phyloP scores from a whole-genome alignment of 495 filamentous ascomycete species.

The Penicillium salamii region DNA sequence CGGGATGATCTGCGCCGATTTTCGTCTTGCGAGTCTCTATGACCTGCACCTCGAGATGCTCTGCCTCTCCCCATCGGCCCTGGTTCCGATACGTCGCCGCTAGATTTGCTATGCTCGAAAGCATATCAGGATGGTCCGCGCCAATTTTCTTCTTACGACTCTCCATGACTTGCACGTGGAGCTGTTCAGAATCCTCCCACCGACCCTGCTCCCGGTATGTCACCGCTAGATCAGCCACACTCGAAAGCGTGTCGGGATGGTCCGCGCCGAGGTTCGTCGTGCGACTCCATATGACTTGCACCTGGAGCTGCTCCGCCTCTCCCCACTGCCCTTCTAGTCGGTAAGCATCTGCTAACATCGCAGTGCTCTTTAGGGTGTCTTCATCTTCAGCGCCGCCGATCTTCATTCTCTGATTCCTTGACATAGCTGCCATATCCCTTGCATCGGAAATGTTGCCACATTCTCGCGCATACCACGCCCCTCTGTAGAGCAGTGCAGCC shows the following conservation, averaged over 20 bases:
- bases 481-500: constrained; percentile 5
- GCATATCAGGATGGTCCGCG: constrained; percentile 16
- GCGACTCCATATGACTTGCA: not conserved
- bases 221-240: constrained; percentile 18
- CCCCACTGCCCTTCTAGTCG: constrained; percentile 20
- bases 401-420: not conserved
- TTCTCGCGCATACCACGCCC: not conserved
- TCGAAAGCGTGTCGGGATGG: constrained; percentile 33
- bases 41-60: not conserved
- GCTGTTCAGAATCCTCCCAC: constrained; percentile 17
- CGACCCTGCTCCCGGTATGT: constrained; percentile 22
- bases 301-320: not conserved
- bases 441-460: not conserved
- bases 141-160: constrained; percentile 13
- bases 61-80: not conserved
- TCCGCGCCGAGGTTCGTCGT: constrained; percentile 28
- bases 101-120: constrained; percentile 14
- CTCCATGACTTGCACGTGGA: not conserved
- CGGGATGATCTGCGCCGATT: constrained; percentile 25
- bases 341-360: constrained; percentile 22
- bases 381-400: constrained; percentile 14
- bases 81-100: not conserved
- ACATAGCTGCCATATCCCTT: constrained; percentile 2
- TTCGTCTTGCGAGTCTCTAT: not conserved
- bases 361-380: constrained; percentile 10